A percentile compares a stretch with the other conserved stretches of the same genome.
phyloP scores from a whole-genome alignment of 1,139 yeast species.

The Geotrichum klebahnii region DNA sequence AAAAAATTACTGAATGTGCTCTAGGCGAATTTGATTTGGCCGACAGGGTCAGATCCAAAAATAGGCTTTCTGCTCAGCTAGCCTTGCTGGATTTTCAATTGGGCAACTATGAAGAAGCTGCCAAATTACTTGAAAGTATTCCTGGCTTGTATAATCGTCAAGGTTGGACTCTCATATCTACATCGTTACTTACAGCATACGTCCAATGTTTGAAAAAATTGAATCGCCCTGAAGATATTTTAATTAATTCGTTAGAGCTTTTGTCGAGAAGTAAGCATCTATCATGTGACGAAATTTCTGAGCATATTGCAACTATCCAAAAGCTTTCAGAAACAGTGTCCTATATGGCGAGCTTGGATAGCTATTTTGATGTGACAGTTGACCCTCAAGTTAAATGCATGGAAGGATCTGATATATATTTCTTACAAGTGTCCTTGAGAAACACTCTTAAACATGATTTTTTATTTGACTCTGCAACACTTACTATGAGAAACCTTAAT shows the following conservation, averaged over 20 bases:
- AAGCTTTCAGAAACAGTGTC: constrained; percentile 19
- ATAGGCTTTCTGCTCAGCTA: constrained; percentile 73
- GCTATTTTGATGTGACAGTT: constrained; percentile 16
- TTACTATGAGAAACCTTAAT: constrained; percentile 19
- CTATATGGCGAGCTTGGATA: constrained; percentile 16
- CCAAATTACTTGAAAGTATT: constrained; percentile 59
- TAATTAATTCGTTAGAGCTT: constrained; percentile 35
- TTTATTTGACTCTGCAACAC: constrained; percentile 18
- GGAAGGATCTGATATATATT: constrained; percentile 15
- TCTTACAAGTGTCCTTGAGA: constrained; percentile 18
- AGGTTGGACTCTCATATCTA: constrained; percentile 59
- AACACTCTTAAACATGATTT: constrained; percentile 21
- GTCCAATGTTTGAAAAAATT: constrained; percentile 62
- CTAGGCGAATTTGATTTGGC: constrained; percentile 50
- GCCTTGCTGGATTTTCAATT: constrained; percentile 65
- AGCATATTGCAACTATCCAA: constrained; percentile 26
- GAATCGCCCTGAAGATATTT: constrained; percentile 30
- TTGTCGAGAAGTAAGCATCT: constrained; percentile 31
- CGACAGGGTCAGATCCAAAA: constrained; percentile 59
- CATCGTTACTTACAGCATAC: constrained; percentile 58
- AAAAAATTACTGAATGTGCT: constrained; percentile 45
- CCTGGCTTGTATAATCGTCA: constrained; percentile 61
- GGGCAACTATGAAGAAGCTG: constrained; percentile 57
- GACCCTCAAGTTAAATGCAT: constrained; percentile 16
- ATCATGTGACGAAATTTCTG: constrained; percentile 23